Base-by-base conservation (phyloP, 139 green algal genomes). In the Yamagishiella unicocca region DNA sequence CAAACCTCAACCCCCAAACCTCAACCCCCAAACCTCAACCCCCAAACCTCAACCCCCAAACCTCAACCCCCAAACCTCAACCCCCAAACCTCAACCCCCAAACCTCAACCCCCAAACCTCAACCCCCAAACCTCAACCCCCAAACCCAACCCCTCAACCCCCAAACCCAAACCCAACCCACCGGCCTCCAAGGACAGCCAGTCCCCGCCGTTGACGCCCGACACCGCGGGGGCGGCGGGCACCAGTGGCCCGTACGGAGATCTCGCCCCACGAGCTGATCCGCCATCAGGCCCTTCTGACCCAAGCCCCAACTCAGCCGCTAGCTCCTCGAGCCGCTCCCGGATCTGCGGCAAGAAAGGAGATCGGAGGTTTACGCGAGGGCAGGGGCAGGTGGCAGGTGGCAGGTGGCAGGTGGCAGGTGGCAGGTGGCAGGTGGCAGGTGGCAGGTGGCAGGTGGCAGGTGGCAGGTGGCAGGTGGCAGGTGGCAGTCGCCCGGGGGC, bases 121-220 rank as follows among this genome's bases (percentile, higher is more conserved):
- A 62, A 7, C 71, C 71, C 40, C 5, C 42, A 38, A 25, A 2
- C 24, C 40, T 33, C 4, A 40, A 45, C 27, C 25, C n/a, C n/a
- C n/a, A n/a, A n/a, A n/a, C n/a, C n/a, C n/a, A n/a, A 81, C n/a
- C 53, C 33, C 24, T 24, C 6, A 35, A 83, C 33, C 25, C 53
- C 31, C 77, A 2, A 3, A 17, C 31, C 14, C 46, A 24, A 50
- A 19, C 7, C n/a, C 8, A 25, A 25, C 74, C 24, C 73, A 84
- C 68, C 84, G 4, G 84, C 84, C 73, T 77, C 68, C 31, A 81
- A 38, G 9, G 83, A 68, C 64, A 89, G 40, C 84, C 80, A 86
- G 66, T 86, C 80, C 1, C 12, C 43, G 31, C 80, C 80, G 42
- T 77, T 86, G 42, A 79, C 64, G 2, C 72, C 84, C 21, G 62